phyloP scores from a whole-genome alignment of 345 rosid species.

The Eucalyptus regnans region DNA sequence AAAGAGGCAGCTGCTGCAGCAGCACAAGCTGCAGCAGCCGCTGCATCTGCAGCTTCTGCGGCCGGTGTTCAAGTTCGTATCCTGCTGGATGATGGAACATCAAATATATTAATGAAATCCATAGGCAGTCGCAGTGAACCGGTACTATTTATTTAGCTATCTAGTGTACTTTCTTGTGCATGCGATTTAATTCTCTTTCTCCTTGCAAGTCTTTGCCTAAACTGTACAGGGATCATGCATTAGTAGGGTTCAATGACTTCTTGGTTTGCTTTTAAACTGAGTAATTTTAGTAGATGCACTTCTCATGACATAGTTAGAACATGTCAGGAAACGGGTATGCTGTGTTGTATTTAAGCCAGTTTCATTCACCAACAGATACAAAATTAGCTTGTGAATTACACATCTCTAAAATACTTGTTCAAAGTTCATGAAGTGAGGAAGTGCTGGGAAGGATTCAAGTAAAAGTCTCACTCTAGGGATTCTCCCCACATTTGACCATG shows the following conservation, averaged over 20 bases:
- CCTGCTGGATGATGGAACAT: constrained; percentile 97
- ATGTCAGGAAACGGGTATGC: not conserved
- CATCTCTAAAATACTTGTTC: not conserved
- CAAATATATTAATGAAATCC: constrained; percentile 93
- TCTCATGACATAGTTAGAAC: not conserved
- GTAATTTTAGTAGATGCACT: not conserved
- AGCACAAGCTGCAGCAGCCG: constrained; percentile 94
- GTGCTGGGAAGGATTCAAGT: not conserved
- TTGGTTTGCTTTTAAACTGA: not conserved
- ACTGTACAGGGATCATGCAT: not conserved
- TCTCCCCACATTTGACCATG: not conserved
- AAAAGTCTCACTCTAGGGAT: not conserved
- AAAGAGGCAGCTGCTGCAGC: constrained; percentile 98
- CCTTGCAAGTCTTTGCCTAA: not conserved
- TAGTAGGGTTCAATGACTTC: not conserved
- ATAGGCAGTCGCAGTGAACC: constrained; percentile 89
- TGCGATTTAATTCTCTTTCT: not conserved
- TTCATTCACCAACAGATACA: not conserved
- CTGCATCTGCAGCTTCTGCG: constrained; percentile 86
- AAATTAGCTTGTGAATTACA: not conserved
- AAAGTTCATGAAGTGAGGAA: not conserved
- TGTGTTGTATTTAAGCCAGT: not conserved
- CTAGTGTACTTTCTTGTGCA: not conserved
- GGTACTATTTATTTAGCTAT: constrained; percentile 20
- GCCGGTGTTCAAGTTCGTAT: constrained; percentile 98